Evolutionary conservation across 179 eudicot species (phyloP), one percentile per base, ranked within the genome.

Genomic region (Vitellaria paradoxa): DNA sequence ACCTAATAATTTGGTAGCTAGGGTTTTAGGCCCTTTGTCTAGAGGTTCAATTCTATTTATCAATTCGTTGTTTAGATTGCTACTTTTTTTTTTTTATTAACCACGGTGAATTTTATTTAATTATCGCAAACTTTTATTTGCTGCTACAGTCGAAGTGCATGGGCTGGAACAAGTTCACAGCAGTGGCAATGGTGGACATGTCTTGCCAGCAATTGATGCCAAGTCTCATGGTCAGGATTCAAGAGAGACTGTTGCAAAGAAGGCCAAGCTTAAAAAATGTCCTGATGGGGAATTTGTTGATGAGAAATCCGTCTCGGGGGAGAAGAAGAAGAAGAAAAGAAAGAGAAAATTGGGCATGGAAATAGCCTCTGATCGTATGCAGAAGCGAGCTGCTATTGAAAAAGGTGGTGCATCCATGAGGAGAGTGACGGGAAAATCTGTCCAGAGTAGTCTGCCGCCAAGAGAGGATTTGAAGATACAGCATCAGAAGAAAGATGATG

Each of bases 211-310:
- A 20, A 57, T n/a, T 72, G 75, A 57, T 37, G 50, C 26, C 5
- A 72, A 37, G 65, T n/a, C 37, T 55, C 26, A 37, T 20, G 55
- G 56, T 42, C 67, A 20, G 56, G 76, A 59, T 21, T 47, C 67
- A 60, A 73, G 67, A 73, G 68, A 26, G n/a, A 10, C 40, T 4
- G 79, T 81, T 70, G 72, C 72, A 57, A 82, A 84, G 81, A 92
- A 88, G 83, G 84, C 75, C 72, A 91, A 90, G 82, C 77, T 82
- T 62, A 76, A 65, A 15, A 90, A 92, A 85, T 87, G 84, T 59
- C 85, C 81, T 40, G 83, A 62, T 26, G 90, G 81, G 70, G 91
- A 88, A 70, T 15, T 81, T 73, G 80, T 65, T 74, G 62, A 76
- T 76, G 88, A 76, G 76, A 87, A 75, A 82, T 68, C 86, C 42